These are phyloP conservation scores for Dioscorea dumetorum DNA, from an alignment of 106 monocot genomes.

Conservation along the genomic window DNA sequence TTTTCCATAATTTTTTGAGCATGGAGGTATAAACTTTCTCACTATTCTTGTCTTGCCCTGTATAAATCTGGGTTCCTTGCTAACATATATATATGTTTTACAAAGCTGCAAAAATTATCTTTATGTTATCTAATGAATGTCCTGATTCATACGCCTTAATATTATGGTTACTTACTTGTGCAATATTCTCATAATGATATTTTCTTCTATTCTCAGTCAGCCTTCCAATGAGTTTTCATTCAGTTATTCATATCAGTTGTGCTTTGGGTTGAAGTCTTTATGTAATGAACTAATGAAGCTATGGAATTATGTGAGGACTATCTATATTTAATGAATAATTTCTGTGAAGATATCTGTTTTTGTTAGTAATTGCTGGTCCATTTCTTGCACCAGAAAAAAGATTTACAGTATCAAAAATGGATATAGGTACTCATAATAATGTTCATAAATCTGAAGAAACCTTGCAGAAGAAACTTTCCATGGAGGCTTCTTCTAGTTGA, in stretches of 20 bases:
- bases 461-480: too few relatives aligned
- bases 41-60: background rate
- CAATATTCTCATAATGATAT: background rate
- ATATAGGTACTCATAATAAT: background rate
- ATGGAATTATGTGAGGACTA: too few relatives aligned
- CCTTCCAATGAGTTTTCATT: too few relatives aligned
- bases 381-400: too few relatives aligned
- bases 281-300: too few relatives aligned
- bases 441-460: too few relatives aligned
- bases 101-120: background rate
- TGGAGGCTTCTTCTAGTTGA: too few relatives aligned
- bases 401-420: too few relatives aligned
- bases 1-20: constrained; percentile 77
- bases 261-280: too few relatives aligned
- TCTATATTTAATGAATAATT: background rate
- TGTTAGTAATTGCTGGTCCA: too few relatives aligned
- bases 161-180: background rate
- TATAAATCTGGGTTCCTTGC: background rate
- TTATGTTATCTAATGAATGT: background rate
- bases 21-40: constrained; percentile 36
- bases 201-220: background rate
- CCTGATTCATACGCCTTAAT: background rate
- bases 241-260: too few relatives aligned
- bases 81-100: background rate
- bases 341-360: background rate